These are phyloP conservation scores for Sporothrix curviconia DNA, from an alignment of 2,329 filamentous ascomycete genomes.

Conservation along the genomic window DNA sequence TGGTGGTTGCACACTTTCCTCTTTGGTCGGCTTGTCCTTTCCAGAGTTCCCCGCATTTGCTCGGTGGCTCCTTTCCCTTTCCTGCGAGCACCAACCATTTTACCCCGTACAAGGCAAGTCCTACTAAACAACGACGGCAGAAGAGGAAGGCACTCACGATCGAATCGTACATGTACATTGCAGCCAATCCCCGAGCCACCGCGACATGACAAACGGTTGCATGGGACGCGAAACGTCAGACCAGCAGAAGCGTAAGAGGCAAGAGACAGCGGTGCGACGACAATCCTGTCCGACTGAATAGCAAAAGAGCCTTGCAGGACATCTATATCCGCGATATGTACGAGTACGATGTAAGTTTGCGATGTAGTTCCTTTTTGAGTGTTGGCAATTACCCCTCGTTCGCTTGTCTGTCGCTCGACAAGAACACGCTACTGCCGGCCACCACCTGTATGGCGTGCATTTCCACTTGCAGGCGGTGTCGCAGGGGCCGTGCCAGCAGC, in stretches of 20 bases:
- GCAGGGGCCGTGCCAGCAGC: neutral
- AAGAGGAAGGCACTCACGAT: too few relatives aligned
- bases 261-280: too few relatives aligned
- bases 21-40: neutral
- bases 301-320: neutral
- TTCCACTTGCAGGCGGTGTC: neutral
- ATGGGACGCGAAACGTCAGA: neutral
- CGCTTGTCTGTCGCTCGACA: too few relatives aligned
- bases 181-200: too few relatives aligned
- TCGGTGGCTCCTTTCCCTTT: slow-evolving; percentile 7
- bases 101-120: neutral
- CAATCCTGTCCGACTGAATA: too few relatives aligned
- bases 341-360: too few relatives aligned
- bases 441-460: neutral
- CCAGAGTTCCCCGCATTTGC: slow-evolving; percentile 11
- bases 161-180: neutral
- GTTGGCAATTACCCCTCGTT: neutral
- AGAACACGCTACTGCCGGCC: neutral
- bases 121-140: too few relatives aligned
- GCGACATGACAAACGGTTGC: too few relatives aligned
- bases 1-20: neutral
- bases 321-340: slow-evolving; percentile 5
- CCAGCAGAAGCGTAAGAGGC: too few relatives aligned
- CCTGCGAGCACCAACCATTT: neutral
- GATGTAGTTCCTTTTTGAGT: too few relatives aligned